These are phyloP conservation scores for Pseudocercospora fuligena DNA, from an alignment of 2,329 filamentous ascomycete species.

Conservation along the genomic window DNA sequence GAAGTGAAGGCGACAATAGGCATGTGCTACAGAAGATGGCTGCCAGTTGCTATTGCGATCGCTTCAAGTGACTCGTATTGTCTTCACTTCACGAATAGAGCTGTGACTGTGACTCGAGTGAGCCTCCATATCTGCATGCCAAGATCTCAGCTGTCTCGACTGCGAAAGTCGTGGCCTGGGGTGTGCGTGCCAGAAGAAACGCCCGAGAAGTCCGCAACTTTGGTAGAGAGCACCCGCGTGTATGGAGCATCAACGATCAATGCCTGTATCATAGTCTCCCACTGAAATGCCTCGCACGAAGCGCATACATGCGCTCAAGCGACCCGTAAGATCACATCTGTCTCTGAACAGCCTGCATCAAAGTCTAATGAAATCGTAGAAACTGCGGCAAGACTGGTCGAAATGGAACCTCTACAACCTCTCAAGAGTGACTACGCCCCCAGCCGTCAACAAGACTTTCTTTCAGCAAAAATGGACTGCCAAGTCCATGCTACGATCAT, in stretches of 20 bases:
- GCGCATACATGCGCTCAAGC: constrained; percentile 63
- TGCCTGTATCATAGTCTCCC: neutral
- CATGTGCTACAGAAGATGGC: neutral
- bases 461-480: constrained; percentile 99
- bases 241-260: neutral
- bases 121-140: neutral
- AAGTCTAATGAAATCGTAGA: constrained; percentile 58
- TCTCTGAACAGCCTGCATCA: neutral
- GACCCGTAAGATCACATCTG: constrained; percentile 23
- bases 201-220: constrained; percentile 9
- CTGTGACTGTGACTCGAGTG: neutral
- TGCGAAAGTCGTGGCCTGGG: constrained; percentile 4
- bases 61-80: neutral
- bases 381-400: constrained; percentile 95
- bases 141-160: neutral
- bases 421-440: constrained; percentile 56
- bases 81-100: neutral
- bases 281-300: constrained; percentile 54
- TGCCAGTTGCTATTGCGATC: neutral
- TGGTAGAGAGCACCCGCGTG: neutral
- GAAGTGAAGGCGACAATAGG: constrained; percentile 1
- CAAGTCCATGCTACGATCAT: constrained; percentile 80
- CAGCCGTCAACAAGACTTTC: constrained; percentile 65
- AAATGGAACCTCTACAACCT: constrained; percentile 82
- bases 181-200: neutral